Conservation (phyloP, 192 early-diverging fungal genomes). For the Coemansia sp. region DNA sequence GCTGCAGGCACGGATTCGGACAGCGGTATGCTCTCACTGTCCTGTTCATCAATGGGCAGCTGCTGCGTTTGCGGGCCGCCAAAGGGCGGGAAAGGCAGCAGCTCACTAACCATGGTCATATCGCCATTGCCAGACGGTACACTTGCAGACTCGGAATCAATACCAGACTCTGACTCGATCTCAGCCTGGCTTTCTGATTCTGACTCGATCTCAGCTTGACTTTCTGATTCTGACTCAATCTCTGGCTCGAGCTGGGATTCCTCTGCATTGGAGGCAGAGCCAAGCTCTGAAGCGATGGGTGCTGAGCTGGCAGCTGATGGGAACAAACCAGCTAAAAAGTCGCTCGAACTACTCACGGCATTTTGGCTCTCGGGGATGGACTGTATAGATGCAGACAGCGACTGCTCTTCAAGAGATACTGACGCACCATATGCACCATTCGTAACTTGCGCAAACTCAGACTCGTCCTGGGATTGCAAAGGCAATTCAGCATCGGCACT, state of each 20-base stretch:
- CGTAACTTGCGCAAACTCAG: neutral
- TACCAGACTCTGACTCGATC: too few relatives aligned
- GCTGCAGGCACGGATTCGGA: neutral
- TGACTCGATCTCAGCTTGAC: neutral
- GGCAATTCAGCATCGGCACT: neutral
- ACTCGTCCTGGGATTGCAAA: neutral
- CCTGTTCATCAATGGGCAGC: slow-evolving; percentile 8
- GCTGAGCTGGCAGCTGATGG: slow-evolving; percentile 10
- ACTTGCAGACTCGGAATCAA: neutral
- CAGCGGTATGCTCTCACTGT: neutral
- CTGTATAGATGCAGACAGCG: neutral
- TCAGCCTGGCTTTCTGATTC: neutral
- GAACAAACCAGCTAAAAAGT: slow-evolving; percentile 1
- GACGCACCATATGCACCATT: slow-evolving; percentile 9
- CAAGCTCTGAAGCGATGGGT: neutral
- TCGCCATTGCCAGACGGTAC: slow-evolving; percentile 12
- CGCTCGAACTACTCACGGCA: neutral
- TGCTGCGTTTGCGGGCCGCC: slow-evolving; percentile 31
- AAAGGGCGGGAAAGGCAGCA: slow-evolving; percentile 42
- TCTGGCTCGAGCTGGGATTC: neutral
- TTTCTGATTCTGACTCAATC: neutral
- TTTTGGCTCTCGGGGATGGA: neutral
- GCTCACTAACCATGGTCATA: slow-evolving; percentile 34
- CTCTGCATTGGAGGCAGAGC: neutral
- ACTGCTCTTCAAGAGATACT: slow-evolving; percentile 14